Evolutionary conservation across 2,329 filamentous ascomycete species (phyloP).

Genomic region (Calonectria henricotiae): DNA sequence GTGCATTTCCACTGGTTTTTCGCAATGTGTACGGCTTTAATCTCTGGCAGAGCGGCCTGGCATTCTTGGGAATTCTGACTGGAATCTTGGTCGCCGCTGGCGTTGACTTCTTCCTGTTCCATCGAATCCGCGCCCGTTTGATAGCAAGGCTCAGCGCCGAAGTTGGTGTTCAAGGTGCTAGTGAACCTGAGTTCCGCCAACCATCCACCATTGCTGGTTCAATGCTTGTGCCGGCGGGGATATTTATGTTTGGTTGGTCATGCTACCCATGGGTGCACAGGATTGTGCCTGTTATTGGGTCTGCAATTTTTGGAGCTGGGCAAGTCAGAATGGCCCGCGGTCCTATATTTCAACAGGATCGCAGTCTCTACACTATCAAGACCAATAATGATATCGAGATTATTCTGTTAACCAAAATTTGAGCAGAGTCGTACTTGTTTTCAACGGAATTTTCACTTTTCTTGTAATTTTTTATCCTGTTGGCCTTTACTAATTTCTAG

Average conservation of each 20-base stretch:
- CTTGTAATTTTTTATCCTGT: neutral
- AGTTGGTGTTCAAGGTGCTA: neutral
- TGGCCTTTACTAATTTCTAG: too few species aligned
- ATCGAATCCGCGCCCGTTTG: neutral
- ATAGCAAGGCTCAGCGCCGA: neutral
- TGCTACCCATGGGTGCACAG: neutral
- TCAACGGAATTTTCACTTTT: neutral
- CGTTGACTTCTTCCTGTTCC: neutral
- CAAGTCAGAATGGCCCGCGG: neutral
- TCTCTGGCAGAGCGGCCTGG: neutral
- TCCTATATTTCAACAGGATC: too few species aligned
- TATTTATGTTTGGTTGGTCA: neutral
- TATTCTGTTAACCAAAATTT: neutral
- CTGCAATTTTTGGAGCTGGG: neutral
- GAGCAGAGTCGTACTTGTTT: neutral
- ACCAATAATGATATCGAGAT: too few species aligned
- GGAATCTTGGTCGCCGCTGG: neutral
- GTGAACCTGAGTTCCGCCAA: neutral
- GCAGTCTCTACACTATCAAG: too few species aligned
- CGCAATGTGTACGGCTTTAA: neutral
- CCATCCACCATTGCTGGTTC: neutral
- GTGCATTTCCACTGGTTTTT: neutral
- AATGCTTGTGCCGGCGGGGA: neutral
- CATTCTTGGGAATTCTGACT: neutral
- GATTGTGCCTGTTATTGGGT: neutral